phyloP scores from a whole-genome alignment of 352 stramenopile species.

The Phytophthora pseudosyringae region DNA sequence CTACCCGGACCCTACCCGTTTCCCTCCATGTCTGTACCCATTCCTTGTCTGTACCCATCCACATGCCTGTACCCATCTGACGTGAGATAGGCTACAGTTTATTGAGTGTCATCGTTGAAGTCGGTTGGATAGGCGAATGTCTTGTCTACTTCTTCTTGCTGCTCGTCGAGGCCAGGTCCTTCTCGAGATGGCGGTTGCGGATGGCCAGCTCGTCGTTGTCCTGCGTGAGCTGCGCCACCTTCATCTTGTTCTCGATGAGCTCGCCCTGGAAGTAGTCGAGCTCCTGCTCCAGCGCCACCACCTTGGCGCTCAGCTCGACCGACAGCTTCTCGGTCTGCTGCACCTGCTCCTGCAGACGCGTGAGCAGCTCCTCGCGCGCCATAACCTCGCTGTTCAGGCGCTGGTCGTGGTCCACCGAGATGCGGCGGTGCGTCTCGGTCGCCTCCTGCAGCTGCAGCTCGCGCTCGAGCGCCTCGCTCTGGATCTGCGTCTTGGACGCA shows the following conservation, averaged over 20 bases:
- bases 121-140: conserved; percentile 2
- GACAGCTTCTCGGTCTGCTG: conserved; percentile 41
- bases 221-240: conserved; percentile 75
- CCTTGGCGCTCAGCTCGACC: conserved; percentile 43
- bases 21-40: no score
- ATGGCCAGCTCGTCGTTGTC: conserved; percentile 73
- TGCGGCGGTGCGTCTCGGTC: conserved; percentile 50
- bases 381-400: conserved; percentile 51
- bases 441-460: conserved; percentile 50
- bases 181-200: conserved; percentile 73
- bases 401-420: conserved; percentile 51
- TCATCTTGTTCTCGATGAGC: conserved; percentile 87
- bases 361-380: conserved; percentile 59
- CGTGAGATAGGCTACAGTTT: conserved; percentile 31
- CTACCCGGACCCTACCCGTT: no score
- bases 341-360: conserved; percentile 46
- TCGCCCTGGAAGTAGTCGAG: conserved; percentile 87
- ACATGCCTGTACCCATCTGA: no score
- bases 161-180: conserved; percentile 29
- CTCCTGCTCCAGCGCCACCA: conserved; percentile 67
- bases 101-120: conserved; percentile 14
- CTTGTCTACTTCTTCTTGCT: conserved; percentile 32
- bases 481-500: conserved; percentile 52
- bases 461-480: conserved; percentile 57
- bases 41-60: no score